Conservation (phyloP, 2,329 filamentous ascomycete genomes). For the Trichoderma sp. region DNA sequence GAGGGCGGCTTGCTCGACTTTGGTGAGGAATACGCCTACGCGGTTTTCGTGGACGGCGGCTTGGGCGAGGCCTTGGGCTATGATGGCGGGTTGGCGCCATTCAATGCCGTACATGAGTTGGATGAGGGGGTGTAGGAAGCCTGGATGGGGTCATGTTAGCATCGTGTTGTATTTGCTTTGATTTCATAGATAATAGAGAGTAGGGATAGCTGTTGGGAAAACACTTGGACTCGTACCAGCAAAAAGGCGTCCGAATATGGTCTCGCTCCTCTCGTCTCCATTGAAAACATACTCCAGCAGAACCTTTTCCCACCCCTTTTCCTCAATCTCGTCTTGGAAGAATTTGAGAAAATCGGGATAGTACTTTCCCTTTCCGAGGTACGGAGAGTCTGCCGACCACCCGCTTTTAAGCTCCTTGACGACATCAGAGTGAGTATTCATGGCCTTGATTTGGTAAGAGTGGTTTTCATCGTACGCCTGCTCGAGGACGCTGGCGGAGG, state of each 20-base stretch:
- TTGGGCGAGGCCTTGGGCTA: slow-evolving; percentile 78
- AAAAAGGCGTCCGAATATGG: slow-evolving; percentile 66
- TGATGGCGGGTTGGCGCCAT: slow-evolving; percentile 74
- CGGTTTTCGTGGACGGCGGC: slow-evolving; percentile 64
- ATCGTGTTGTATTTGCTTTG: not conserved
- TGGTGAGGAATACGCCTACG: slow-evolving; percentile 52
- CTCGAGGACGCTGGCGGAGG: slow-evolving; percentile 56
- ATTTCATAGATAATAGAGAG: not conserved
- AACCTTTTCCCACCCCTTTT: slow-evolving; percentile 56
- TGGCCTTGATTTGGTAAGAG: slow-evolving; percentile 60
- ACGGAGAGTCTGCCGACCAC: slow-evolving; percentile 51
- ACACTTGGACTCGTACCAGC: slow-evolving; percentile 41
- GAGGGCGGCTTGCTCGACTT: slow-evolving; percentile 47
- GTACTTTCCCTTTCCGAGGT: slow-evolving; percentile 58
- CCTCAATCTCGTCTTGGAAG: slow-evolving; percentile 70
- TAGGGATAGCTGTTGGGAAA: not conserved
- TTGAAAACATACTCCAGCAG: slow-evolving; percentile 67
- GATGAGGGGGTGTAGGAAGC: slow-evolving; percentile 75
- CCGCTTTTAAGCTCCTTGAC: slow-evolving; percentile 54
- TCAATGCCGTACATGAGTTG: slow-evolving; percentile 84
- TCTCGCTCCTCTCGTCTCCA: slow-evolving; percentile 60
- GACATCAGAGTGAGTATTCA: slow-evolving; percentile 46
- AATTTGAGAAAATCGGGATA: slow-evolving; percentile 75
- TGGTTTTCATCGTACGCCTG: slow-evolving; percentile 62
- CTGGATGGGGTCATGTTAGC: slow-evolving; percentile 30